phyloP scores from a whole-genome alignment of 345 rosid species.

The Nephelium lappaceum region DNA sequence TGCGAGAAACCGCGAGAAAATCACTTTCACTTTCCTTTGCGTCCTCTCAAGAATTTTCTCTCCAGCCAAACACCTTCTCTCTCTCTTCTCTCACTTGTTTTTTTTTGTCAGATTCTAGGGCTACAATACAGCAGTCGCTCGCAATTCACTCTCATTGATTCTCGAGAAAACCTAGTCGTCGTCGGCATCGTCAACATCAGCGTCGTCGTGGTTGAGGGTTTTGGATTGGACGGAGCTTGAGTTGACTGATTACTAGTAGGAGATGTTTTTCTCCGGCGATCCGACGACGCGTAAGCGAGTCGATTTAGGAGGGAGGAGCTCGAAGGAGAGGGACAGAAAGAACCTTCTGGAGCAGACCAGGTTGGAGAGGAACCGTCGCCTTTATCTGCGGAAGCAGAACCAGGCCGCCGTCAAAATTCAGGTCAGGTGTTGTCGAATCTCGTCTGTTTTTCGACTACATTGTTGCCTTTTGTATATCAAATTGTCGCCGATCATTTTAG shows the following conservation, averaged over 20 bases:
- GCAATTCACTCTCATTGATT: constrained; percentile 17
- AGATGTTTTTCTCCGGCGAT: constrained; percentile 97
- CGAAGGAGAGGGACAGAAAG: constrained; percentile 93
- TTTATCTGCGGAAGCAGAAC: constrained; percentile 72
- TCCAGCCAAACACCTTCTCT: constrained; percentile 12
- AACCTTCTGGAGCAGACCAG: constrained; percentile 96
- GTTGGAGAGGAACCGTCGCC: constrained; percentile 85
- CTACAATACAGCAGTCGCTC: neutral
- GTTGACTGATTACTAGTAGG: neutral
- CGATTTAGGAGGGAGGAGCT: constrained; percentile 96
- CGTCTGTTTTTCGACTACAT: neutral
- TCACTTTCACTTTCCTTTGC: neutral
- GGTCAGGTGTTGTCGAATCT: constrained; percentile 39
- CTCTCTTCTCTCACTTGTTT: neutral
- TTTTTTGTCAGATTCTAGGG: neutral
- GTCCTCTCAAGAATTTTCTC: constrained; percentile 2
- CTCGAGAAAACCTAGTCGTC: neutral
- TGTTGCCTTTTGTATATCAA: neutral
- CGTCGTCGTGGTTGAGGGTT: neutral
- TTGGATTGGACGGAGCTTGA: constrained; percentile 13
- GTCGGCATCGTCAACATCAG: neutral
- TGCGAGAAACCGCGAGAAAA: constrained; percentile 14
- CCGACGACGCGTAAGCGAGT: constrained; percentile 92
- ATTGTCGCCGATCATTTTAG: neutral
- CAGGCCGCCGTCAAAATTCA: constrained; percentile 81